These are phyloP conservation scores for Solanum raphanifolium DNA, from an alignment of 257 asterid genomes.

Conservation along the genomic window DNA sequence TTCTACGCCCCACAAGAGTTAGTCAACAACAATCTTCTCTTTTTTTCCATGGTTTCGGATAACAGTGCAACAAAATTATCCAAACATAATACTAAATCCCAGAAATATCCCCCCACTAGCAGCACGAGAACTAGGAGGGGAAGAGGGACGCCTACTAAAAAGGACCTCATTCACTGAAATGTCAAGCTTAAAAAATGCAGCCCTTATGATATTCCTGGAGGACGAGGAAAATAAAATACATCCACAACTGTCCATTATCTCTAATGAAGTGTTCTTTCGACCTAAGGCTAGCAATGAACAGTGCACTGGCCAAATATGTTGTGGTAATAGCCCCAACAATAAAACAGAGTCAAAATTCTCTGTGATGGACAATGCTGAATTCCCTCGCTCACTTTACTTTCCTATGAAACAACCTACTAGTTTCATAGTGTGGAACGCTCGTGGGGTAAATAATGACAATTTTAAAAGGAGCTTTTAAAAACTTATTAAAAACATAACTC, in stretches of 20 bases:
- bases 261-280: neutral
- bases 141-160: no score
- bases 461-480: neutral
- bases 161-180: no score
- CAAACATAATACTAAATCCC: neutral
- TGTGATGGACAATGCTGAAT: neutral
- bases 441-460: no score
- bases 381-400: neutral
- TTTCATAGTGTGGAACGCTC: neutral
- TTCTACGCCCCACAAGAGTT: neutral
- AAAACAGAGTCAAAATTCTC: no score
- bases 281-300: neutral
- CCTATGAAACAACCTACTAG: neutral
- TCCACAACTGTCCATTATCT: neutral
- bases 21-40: neutral
- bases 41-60: neutral
- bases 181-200: no score
- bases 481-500: neutral
- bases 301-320: neutral
- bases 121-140: neutral
- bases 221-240: neutral
- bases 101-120: neutral
- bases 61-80: neutral
- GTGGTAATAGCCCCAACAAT: neutral
- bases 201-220: neutral